Evolutionary conservation across 1,284 basidiomycete genomes (phyloP), one percentile per base, ranked within the genome.

Genomic region (Irpex sp.): DNA sequence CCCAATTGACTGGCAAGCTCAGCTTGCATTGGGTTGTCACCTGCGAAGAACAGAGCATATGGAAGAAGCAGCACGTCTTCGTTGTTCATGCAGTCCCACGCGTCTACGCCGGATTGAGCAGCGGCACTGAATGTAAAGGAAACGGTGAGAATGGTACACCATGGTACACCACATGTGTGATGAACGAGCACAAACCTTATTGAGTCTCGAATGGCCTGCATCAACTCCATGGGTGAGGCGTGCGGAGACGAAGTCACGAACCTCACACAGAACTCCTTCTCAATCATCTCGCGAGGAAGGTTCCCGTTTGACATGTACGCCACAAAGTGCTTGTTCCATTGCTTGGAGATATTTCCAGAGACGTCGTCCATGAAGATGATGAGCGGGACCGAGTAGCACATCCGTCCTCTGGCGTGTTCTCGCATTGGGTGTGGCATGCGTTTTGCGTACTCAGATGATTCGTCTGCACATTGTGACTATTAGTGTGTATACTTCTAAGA

Each of bases 1-100:
- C 75, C 71, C 17, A 57, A 66, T 1, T 76, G 74, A 44, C 74
- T 73, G 34, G 72, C 76, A 13, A 67, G 62, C 54, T 78, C 72
- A 0, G 72, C 72, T 54, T 77, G 77, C 76, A 77, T 77, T 0
- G 74, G 76, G 62, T 78, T 78, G 57, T 78, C 71, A 1, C 75
- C 74, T 0, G 71, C 61, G 1, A 71, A 55, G 26, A 75, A 69
- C 0, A 75, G 58, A 0, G 36, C 54, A 48, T 68, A 74, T 2
- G 70, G 72, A 0, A 71, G 31, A 1, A 76, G 58, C 5, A 74
- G 62, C 34, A 76, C 66, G 11, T 75, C 64, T 38, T 70, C 38
- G 2, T 69, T 0, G 1, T 59, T 19, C 37, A 62, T 62, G 15
- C 57, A 66, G 34, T 76, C 73, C 66, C 67, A 76, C 0, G 70